Evolutionary conservation across 495 filamentous ascomycete genomes (phyloP), one percentile per base, ranked within the genome.

Genomic region (Hypoxylon rickii): DNA sequence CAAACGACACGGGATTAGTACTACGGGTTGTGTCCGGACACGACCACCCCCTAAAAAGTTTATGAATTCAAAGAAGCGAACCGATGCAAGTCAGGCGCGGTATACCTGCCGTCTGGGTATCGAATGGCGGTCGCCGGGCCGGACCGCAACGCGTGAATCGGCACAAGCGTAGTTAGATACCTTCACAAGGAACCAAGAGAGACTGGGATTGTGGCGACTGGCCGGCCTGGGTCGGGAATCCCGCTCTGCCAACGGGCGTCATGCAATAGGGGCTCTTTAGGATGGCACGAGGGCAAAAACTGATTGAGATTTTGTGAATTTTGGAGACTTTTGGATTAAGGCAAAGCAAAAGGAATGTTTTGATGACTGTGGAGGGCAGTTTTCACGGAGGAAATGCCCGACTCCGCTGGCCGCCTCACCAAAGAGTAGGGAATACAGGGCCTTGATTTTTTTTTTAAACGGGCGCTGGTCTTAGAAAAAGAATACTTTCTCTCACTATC

Each of bases 291-390:
- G 54, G 49, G 60, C 55, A 55, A 54, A 64, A 58, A 47, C 31
- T 46, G 46, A 64, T 59, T 57, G 59, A 63, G 60, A 51, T 58
- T 55, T 58, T 58, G 55, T 55, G 51, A 45, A 45, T 55, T 63
- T 64, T 64, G 60, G 60, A 64, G 60, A 64, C 60, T 55, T 64
- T 64, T 55, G 51, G 53, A 52, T 39, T 44, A 54, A 59, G 21
- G 44, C 55, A 51, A 51, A 50, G 38, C 55, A 64, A 61, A 64
- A 64, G 32, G 45, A 59, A 55, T 64, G 40, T 64, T 64, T 64
- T 64, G 60, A 64, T 64, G 60, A 64, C 53, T 54, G 60, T 64
- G 60, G 60, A 64, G 60, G 60, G 60, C 55, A 37, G 44, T 51
- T 64, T 34, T 55, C 55, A 63, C 55, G 54, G 60, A 59, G 55